Conservation (phyloP, 176 grass and related monocot species). For the Triticum turgidum region DNA sequence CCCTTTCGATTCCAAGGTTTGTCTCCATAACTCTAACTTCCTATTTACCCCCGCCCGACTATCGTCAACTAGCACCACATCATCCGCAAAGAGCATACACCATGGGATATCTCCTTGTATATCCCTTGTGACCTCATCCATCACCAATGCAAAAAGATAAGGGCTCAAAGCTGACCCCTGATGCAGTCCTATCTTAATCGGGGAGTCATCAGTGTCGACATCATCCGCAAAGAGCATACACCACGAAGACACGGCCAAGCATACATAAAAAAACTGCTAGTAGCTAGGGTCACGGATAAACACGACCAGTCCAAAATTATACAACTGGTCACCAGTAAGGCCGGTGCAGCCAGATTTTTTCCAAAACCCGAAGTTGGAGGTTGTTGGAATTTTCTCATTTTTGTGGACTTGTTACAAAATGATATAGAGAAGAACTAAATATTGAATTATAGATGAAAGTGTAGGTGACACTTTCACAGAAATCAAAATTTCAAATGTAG, state of each 20-base stretch:
- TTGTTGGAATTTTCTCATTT: neutral
- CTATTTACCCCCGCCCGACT: too few relatives aligned
- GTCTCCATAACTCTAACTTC: too few relatives aligned
- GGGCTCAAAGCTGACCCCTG: too few relatives aligned
- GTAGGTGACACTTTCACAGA: slow-evolving; percentile 6
- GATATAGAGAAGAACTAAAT: neutral
- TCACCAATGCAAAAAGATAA: too few relatives aligned
- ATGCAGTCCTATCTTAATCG: too few relatives aligned
- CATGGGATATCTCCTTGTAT: too few relatives aligned
- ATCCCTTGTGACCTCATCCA: too few relatives aligned
- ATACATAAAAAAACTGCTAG: slow-evolving; percentile 7
- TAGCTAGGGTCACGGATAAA: neutral
- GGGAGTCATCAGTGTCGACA: too few relatives aligned
- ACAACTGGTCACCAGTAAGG: neutral
- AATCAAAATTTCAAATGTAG: neutral
- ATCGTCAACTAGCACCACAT: too few relatives aligned
- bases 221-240: too few relatives aligned
- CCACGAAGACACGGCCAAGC: neutral
- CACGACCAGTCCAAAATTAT: slow-evolving; percentile 10
- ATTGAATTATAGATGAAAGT: neutral
- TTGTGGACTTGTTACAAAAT: neutral
- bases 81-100: too few relatives aligned
- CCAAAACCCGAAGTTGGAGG: neutral
- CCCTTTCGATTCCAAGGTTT: too few relatives aligned
- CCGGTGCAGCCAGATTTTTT: neutral